Evolutionary conservation across 108 stramenopile genomes (phyloP).

Genomic region (Pseudonitzschia delicatissima): DNA sequence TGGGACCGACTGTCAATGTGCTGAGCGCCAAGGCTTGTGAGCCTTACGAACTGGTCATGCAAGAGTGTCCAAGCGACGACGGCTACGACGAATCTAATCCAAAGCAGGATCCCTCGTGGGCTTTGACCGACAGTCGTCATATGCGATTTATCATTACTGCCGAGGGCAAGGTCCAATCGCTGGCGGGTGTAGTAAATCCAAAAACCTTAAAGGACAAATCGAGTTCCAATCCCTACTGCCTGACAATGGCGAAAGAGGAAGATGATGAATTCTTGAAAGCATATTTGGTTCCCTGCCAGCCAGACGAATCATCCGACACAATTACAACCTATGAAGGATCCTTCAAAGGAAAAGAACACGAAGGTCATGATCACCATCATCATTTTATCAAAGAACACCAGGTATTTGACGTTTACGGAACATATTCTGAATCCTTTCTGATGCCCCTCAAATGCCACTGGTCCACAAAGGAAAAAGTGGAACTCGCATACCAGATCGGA

Average conservation of each 20-base stretch:
- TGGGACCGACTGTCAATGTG: background rate
- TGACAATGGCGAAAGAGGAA: background rate
- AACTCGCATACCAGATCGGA: background rate
- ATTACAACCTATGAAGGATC: too few species aligned
- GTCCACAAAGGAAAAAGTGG: background rate
- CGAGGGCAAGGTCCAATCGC: background rate
- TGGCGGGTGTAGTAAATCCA: background rate
- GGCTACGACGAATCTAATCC: too few species aligned
- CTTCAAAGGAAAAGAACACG: too few species aligned
- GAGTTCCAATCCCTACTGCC: background rate
- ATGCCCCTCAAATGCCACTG: background rate
- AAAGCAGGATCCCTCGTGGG: background rate
- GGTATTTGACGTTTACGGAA: slow-evolving; percentile 1
- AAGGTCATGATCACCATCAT: too few species aligned
- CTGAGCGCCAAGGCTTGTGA: background rate
- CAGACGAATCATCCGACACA: too few species aligned
- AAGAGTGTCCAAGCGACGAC: background rate
- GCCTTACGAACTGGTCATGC: background rate
- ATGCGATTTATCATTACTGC: background rate
- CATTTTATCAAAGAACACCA: too few species aligned
- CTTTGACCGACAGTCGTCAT: background rate
- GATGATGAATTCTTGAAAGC: background rate
- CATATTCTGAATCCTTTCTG: background rate
- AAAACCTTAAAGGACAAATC: background rate
- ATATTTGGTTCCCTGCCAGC: background rate